Percentiles rank a stretch among this genome's conserved stretches.
phyloP scores from a whole-genome alignment of 2,329 filamentous ascomycete species.

The Ophiocordyceps camponoti-saundersi region DNA sequence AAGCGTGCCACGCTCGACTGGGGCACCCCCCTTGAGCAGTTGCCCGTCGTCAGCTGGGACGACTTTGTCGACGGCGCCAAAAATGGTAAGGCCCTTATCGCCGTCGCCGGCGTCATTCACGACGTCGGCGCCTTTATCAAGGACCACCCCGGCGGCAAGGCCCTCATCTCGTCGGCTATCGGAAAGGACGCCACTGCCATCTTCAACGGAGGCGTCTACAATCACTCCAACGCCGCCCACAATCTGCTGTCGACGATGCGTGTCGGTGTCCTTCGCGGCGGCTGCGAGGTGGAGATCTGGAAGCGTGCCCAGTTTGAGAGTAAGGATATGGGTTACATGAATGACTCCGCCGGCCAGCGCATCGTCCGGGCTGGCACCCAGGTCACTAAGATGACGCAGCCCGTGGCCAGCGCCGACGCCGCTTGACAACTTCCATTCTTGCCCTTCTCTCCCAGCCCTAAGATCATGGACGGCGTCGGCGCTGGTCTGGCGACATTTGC shows the following conservation, averaged over 20 bases:
- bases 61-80: constrained; percentile 66
- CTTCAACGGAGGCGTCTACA: constrained; percentile 84
- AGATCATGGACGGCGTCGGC: too few relatives aligned
- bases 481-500: too few relatives aligned
- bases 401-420: constrained; percentile 68
- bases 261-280: constrained; percentile 70
- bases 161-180: constrained; percentile 65
- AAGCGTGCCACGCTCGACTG: constrained; percentile 70
- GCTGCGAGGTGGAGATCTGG: constrained; percentile 85
- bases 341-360: constrained; percentile 63
- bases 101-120: constrained; percentile 72
- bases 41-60: constrained; percentile 76
- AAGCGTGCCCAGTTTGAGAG: constrained; percentile 72
- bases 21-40: constrained; percentile 70
- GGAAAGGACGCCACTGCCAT: constrained; percentile 81
- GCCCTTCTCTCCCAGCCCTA: too few relatives aligned
- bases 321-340: constrained; percentile 66
- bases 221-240: constrained; percentile 79
- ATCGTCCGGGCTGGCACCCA: constrained; percentile 78
- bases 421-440: constrained; percentile 32
- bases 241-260: constrained; percentile 80
- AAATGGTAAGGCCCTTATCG: constrained; percentile 57
- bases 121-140: constrained; percentile 74
- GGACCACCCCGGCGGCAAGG: constrained; percentile 80
- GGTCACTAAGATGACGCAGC: constrained; percentile 66